These are phyloP conservation scores for Tetrahymena borealis DNA, from an alignment of 73 alveolate genomes.

Conservation along the genomic window DNA sequence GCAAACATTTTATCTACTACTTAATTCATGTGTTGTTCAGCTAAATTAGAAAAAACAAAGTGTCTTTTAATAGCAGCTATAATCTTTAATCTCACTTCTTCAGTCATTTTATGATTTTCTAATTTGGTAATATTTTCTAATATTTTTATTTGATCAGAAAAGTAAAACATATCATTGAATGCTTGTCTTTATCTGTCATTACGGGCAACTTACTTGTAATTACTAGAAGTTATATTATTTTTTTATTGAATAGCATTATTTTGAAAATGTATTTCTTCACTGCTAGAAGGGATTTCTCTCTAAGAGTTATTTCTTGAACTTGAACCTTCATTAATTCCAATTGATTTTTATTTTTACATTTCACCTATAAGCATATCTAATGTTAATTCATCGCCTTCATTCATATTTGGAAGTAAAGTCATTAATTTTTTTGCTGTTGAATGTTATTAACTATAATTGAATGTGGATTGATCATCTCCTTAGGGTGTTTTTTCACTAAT, in stretches of 20 bases:
- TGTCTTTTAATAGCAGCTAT: background rate
- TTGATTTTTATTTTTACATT: background rate
- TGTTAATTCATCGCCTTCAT: background rate
- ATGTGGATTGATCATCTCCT: background rate
- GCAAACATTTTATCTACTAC: background rate
- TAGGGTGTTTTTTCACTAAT: background rate
- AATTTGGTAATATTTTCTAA: background rate
- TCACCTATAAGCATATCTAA: background rate
- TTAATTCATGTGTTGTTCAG: background rate
- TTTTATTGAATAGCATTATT: background rate
- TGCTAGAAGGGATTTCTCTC: background rate
- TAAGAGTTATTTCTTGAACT: background rate
- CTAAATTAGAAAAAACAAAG: background rate
- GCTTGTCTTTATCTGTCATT: background rate
- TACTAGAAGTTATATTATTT: background rate
- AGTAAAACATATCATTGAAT: background rate
- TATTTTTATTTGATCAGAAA: background rate
- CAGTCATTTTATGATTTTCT: background rate
- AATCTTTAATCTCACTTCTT: background rate
- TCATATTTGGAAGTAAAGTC: background rate
- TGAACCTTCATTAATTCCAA: background rate
- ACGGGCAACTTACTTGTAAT: background rate
- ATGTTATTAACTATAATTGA: background rate
- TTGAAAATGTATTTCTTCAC: background rate
- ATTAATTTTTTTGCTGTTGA: background rate